These are phyloP conservation scores for Geotrichum candidum DNA, from an alignment of 1,139 yeast species.

Conservation along the genomic window DNA sequence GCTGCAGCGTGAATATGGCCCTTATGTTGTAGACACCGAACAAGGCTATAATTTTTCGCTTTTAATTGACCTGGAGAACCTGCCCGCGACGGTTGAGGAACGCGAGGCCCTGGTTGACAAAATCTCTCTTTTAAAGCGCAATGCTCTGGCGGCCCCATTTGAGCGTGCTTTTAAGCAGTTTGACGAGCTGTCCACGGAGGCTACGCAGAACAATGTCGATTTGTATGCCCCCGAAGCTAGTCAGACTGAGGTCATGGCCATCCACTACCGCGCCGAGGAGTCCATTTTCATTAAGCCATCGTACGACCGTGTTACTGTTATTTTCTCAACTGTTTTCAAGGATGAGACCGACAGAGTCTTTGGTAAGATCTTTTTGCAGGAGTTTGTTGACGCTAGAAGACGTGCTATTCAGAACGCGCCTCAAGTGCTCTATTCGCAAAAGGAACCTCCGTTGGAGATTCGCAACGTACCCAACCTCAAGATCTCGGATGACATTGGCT, in stretches of 20 bases:
- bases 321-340: constrained; percentile 87
- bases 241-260: constrained; percentile 59
- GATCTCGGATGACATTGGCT: constrained; percentile 36
- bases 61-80: constrained; percentile 52
- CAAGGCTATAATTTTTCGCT: constrained; percentile 79
- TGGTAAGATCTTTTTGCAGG: constrained; percentile 93
- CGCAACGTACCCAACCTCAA: constrained; percentile 37
- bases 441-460: constrained; percentile 91
- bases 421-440: constrained; percentile 85
- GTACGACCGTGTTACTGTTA: constrained; percentile 92
- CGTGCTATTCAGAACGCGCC: constrained; percentile 97
- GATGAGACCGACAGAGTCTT: constrained; percentile 96
- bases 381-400: constrained; percentile 94
- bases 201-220: constrained; percentile 48
- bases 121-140: constrained; percentile 72
- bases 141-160: constrained; percentile 89
- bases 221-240: constrained; percentile 46
- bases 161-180: constrained; percentile 77
- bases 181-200: constrained; percentile 50
- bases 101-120: constrained; percentile 50
- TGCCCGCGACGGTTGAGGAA: constrained; percentile 42
- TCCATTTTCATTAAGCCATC: constrained; percentile 86
- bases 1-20: constrained; percentile 41
- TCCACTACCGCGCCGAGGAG: constrained; percentile 90
- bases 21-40: constrained; percentile 47